A percentile compares a stretch with the other conserved stretches of the same genome.
Conservation (phyloP, 2,329 filamentous ascomycete genomes). For the Scopulariopsis brevicaulis region DNA sequence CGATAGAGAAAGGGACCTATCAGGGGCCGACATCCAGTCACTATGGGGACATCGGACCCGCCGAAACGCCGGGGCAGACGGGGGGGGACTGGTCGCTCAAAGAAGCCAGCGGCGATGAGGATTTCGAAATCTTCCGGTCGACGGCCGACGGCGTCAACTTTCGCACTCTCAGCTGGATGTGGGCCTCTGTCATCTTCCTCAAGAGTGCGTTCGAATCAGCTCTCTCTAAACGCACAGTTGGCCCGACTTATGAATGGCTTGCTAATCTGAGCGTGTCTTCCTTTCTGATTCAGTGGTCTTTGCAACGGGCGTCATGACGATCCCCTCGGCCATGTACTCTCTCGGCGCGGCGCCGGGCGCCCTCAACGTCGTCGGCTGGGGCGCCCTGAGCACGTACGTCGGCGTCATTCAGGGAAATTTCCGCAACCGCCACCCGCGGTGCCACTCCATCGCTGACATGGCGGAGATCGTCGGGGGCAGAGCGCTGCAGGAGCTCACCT, state of each 20-base stretch:
- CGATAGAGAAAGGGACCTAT: too few relatives aligned
- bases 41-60: neutral
- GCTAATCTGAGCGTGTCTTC: too few relatives aligned
- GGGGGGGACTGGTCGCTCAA: too few relatives aligned
- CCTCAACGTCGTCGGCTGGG: neutral
- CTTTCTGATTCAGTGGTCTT: neutral
- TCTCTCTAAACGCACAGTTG: too few relatives aligned
- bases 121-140: slow-evolving; percentile 13
- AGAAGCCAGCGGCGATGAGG: neutral
- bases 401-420: neutral
- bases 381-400: neutral
- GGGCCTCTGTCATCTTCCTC: slow-evolving; percentile 26
- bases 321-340: slow-evolving; percentile 1
- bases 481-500: neutral
- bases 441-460: neutral
- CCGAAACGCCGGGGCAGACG: too few relatives aligned
- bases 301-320: slow-evolving; percentile 7
- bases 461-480: neutral
- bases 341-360: slow-evolving; percentile 3
- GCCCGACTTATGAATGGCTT: too few relatives aligned
- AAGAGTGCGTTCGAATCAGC: slow-evolving; percentile 10
- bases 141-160: slow-evolving; percentile 16
- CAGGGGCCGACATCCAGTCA: neutral
- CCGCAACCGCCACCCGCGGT: neutral
- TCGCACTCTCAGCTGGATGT: slow-evolving; percentile 22